Conservation (phyloP, 192 early-diverging fungal genomes). For the Linnemannia schmuckeri region DNA sequence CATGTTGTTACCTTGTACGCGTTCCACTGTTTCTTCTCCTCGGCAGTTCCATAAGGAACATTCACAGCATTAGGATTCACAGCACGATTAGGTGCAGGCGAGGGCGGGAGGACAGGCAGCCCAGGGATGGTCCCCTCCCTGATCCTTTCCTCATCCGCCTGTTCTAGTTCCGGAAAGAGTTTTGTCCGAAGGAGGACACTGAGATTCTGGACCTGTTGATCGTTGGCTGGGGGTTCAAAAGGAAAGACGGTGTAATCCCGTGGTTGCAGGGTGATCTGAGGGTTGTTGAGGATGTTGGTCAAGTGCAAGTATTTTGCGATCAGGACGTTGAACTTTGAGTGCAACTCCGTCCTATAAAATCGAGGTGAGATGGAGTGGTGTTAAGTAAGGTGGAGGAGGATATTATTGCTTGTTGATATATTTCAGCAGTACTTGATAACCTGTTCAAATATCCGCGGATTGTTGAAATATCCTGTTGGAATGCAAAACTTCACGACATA, state of each 20-base stretch:
- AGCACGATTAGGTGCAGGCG: background rate
- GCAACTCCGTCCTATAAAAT: slow-evolving; percentile 45
- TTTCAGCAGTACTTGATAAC: no score
- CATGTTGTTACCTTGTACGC: slow-evolving; percentile 25
- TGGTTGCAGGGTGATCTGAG: slow-evolving; percentile 16
- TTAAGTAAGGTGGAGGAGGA: background rate
- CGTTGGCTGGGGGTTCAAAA: slow-evolving; percentile 33
- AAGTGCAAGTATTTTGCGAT: slow-evolving; percentile 50
- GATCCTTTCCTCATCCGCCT: slow-evolving; percentile 43
- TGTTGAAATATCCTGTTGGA: no score
- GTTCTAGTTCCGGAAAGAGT: slow-evolving; percentile 45
- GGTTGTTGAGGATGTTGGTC: slow-evolving; percentile 50
- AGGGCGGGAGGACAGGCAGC: background rate
- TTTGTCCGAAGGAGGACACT: slow-evolving; percentile 47
- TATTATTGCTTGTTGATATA: background rate
- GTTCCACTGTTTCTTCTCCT: slow-evolving; percentile 29
- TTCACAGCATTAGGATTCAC: background rate
- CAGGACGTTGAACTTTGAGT: slow-evolving; percentile 53
- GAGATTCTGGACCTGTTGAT: slow-evolving; percentile 48
- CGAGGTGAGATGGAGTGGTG: background rate
- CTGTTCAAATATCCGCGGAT: no score
- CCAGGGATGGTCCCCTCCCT: slow-evolving; percentile 37
- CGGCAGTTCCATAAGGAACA: background rate
- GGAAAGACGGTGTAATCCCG: slow-evolving; percentile 49
- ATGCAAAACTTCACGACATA: background rate